Percentiles rank a stretch among this genome's conserved stretches.
These are phyloP conservation scores for Penicillium fuscoglaucum DNA, from an alignment of 2,329 filamentous ascomycete genomes.

Conservation along the genomic window DNA sequence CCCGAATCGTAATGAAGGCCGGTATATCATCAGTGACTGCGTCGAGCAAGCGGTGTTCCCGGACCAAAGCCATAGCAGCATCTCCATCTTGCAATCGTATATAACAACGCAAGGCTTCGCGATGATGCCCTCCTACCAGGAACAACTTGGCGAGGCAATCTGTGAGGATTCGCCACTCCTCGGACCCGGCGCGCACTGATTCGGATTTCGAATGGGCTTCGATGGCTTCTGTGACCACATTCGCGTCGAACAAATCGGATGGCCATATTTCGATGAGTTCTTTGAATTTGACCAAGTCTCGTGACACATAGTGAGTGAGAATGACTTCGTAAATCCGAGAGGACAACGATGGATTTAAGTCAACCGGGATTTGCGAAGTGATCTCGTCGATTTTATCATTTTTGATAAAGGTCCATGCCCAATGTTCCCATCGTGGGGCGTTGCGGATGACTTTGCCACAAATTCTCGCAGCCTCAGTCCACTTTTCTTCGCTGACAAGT, in stretches of 20 bases:
- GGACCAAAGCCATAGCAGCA: conserved; percentile 80
- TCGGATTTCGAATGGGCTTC: conserved; percentile 78
- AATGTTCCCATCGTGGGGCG: conserved; percentile 86
- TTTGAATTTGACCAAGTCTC: conserved; percentile 71
- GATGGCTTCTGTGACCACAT: conserved; percentile 72
- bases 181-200: conserved; percentile 71
- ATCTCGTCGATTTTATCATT: conserved; percentile 88
- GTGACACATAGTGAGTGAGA: conserved; percentile 81
- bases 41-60: conserved; percentile 85
- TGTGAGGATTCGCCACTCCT: conserved; percentile 90
- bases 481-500: conserved; percentile 71
- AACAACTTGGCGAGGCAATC: conserved; percentile 82
- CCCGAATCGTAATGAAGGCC: conserved; percentile 81
- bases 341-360: conserved; percentile 76
- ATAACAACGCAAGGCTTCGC: conserved; percentile 84
- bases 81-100: conserved; percentile 91
- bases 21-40: conserved; percentile 87
- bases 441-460: conserved; percentile 81
- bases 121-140: conserved; percentile 74
- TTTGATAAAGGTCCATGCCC: conserved; percentile 89
- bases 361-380: conserved; percentile 74
- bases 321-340: conserved; percentile 85
- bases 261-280: conserved; percentile 82
- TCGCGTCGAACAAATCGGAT: conserved; percentile 77
- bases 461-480: conserved; percentile 74